A percentile compares a stretch with the other conserved stretches of the same genome.
Conservation (phyloP, 495 filamentous ascomycete species). For the Corynascus novoguineensis region DNA sequence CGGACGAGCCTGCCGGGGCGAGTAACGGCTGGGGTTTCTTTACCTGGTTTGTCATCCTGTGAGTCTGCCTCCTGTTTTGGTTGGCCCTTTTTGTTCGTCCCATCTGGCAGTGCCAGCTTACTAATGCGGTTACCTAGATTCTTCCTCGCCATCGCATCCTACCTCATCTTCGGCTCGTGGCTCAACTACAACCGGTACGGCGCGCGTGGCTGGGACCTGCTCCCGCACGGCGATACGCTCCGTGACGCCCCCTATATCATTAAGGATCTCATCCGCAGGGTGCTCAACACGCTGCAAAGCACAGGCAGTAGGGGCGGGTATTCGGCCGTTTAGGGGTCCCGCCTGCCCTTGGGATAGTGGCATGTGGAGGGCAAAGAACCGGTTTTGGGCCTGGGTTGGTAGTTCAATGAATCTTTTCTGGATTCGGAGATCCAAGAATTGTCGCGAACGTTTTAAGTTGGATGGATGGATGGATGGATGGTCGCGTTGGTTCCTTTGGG, state of each 20-base stretch:
- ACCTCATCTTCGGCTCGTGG: conserved; percentile 98
- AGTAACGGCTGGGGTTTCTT: conserved; percentile 80
- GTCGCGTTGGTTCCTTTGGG: not conserved
- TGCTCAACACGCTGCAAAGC: conserved; percentile 80
- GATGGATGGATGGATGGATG: not conserved
- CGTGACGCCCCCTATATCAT: conserved; percentile 88
- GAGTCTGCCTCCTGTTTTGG: no score
- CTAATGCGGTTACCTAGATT: conserved; percentile 43
- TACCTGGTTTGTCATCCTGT: conserved; percentile 96
- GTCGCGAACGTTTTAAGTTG: not conserved
- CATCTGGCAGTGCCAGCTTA: not conserved
- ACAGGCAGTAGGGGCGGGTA: conserved; percentile 79
- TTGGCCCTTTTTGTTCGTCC: not conserved
- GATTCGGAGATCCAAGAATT: not conserved
- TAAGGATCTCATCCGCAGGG: conserved; percentile 74
- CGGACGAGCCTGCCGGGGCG: conserved; percentile 35
- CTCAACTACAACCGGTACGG: conserved; percentile 98
- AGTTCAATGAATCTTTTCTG: not conserved
- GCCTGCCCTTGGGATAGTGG: not conserved
- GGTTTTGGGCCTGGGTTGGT: no score
- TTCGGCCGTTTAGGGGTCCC: conserved; percentile 66
- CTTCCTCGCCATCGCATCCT: conserved; percentile 80
- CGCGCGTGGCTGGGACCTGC: conserved; percentile 88
- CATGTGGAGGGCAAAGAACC: not conserved
- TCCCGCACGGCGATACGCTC: conserved; percentile 89